Evolutionary conservation across 106 monocot species (phyloP), one percentile per base, ranked within the genome.

Genomic region (Dioscorea alata): DNA sequence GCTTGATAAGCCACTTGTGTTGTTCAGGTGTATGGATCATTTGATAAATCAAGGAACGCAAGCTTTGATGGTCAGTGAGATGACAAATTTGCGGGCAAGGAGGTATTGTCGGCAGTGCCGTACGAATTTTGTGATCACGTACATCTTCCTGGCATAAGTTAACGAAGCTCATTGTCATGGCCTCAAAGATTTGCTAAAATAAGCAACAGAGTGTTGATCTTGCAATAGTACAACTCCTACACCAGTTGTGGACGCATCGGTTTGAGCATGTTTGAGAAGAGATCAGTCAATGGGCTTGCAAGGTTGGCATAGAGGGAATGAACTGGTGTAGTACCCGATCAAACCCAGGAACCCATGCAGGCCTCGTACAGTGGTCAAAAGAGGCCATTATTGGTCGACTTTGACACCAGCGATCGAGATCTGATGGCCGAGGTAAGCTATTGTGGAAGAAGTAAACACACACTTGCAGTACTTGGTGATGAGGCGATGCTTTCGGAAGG

Each of bases 21-120:
- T 18, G 76, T 21, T 22, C 18, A 6, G 31, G 31, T 9, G 62
- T 73, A 10, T 48, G n/a, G 10, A 79, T 0, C 8, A 2, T 6
- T 31, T 69, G 51, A 0, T 31, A 15, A 0, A 73, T 35, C 23
- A 79, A 15, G 32, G 61, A 48, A 16, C 54, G 50, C 1, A 74
- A 23, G n/a, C 69, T 62, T 4, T 42, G 13, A 33, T 79, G 79
- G 33, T 79, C 68, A 13, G 74, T 79, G 8, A 16, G 34, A 73
- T 61, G 31, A 50, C 4, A 5, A 78, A 78, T n/a, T 34, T 42
- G 1, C 24, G 31, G 2, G 69, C 61, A 17, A 69, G 13, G 0
- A 79, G 52, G 25, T 79, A 74, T 2, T 61, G 54, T 4, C 33
- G 13, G 74, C 79, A 67, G 14, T 74, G 34, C 0, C 13, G 34